Evolutionary conservation across 2,329 filamentous ascomycete species (phyloP).

Genomic region (Aaosphaeria arxii): DNA sequence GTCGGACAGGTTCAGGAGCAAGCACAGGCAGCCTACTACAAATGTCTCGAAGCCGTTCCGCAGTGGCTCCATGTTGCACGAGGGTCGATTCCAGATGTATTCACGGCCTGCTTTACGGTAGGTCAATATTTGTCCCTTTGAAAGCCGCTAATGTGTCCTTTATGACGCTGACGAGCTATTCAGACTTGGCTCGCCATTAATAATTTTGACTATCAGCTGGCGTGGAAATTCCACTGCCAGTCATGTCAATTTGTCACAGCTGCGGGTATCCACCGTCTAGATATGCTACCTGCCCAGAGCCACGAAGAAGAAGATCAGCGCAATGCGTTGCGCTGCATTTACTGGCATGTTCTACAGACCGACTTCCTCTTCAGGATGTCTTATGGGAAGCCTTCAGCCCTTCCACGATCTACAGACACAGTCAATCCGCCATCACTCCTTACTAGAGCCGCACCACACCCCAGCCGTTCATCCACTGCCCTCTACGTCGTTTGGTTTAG

Average conservation of each 20-base stretch:
- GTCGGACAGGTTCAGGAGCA: constrained; percentile 12
- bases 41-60: constrained; percentile 22
- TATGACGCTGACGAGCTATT: too few species aligned
- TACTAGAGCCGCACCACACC: constrained; percentile 13
- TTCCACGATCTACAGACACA: constrained; percentile 14
- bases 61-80: constrained; percentile 18
- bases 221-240: constrained; percentile 29
- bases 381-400: constrained; percentile 21
- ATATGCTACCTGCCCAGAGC: constrained; percentile 14
- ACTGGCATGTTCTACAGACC: constrained; percentile 21
- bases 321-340: constrained; percentile 15
- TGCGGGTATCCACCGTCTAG: constrained; percentile 17
- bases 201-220: constrained; percentile 25
- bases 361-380: constrained; percentile 26
- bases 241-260: constrained; percentile 20
- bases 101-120: too few species aligned
- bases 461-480: constrained; percentile 10
- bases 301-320: constrained; percentile 21
- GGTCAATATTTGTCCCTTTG: too few species aligned
- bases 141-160: too few species aligned
- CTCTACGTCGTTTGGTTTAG: constrained; percentile 17
- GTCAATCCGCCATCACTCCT: constrained; percentile 19
- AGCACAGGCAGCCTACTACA: constrained; percentile 20
- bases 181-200: constrained; percentile 20
- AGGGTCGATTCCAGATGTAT: constrained; percentile 12